These are phyloP conservation scores for Gracilaria caudata DNA, from an alignment of 23 red algal genomes.

Conservation along the genomic window DNA sequence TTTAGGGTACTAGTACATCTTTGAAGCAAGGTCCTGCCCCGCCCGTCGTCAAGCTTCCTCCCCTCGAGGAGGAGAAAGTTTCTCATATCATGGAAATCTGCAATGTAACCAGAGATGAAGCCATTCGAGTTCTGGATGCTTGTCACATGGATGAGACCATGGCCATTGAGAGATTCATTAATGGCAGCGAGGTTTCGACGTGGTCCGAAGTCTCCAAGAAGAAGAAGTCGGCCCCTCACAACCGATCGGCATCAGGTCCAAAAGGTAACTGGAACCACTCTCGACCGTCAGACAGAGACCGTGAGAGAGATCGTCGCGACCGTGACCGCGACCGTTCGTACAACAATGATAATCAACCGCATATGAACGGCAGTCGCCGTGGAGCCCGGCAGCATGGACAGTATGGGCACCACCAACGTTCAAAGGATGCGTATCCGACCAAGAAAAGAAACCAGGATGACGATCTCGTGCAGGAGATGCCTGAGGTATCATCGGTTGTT, in stretches of 20 bases:
- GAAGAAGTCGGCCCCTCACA: constrained; percentile 45
- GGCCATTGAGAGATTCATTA: constrained; percentile 71
- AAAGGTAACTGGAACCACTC: constrained; percentile 11
- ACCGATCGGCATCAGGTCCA: constrained; percentile 20
- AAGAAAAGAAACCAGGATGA: constrained; percentile 18
- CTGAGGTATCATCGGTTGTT: background rate
- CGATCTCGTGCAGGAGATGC: background rate
- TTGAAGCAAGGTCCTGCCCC: background rate
- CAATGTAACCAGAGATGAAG: constrained; percentile 63
- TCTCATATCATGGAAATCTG: constrained; percentile 69
- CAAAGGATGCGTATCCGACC: constrained; percentile 6
- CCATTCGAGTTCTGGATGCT: constrained; percentile 53
- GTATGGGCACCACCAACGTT: constrained; percentile 1
- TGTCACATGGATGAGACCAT: constrained; percentile 71
- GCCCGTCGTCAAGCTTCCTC: constrained; percentile 39
- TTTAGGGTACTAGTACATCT: constrained; percentile 27
- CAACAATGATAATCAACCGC: constrained; percentile 7
- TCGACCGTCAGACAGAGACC: constrained; percentile 36
- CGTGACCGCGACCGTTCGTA: constrained; percentile 30
- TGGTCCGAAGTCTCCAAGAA: constrained; percentile 76
- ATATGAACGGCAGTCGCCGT: constrained; percentile 45
- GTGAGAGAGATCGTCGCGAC: constrained; percentile 54
- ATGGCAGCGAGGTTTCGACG: constrained; percentile 43
- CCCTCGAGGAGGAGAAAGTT: constrained; percentile 56
- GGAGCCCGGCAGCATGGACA: constrained; percentile 30